Conservation (phyloP, 768 basidiomycete species). For the Dioszegia aurantiaca region DNA sequence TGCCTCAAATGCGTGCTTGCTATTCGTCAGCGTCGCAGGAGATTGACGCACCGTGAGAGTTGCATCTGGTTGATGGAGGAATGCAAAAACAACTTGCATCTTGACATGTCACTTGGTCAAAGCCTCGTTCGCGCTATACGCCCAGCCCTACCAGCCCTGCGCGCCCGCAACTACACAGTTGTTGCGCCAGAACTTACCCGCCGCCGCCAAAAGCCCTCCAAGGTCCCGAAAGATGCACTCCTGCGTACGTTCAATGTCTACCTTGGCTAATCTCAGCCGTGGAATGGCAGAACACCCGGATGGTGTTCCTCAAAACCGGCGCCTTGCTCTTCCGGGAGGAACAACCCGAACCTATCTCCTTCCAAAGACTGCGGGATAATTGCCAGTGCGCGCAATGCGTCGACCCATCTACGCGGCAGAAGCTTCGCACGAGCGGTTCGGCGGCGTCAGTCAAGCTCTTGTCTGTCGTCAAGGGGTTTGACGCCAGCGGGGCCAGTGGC, state of each 20-base stretch:
- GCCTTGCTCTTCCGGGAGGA: neutral
- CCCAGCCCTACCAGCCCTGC: neutral
- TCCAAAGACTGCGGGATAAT: conserved; percentile 78
- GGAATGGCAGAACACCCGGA: neutral
- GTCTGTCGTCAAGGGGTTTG: conserved; percentile 5
- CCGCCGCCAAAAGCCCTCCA: no score
- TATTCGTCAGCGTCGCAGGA: neutral
- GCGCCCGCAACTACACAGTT: neutral
- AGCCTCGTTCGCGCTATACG: neutral
- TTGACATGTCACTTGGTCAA: neutral
- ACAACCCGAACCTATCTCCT: conserved; percentile 55
- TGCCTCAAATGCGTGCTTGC: conserved; percentile 7
- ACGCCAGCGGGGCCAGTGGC: neutral
- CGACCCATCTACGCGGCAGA: conserved; percentile 75
- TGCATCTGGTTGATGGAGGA: neutral
- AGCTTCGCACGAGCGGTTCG: conserved; percentile 69
- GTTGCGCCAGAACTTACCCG: no score
- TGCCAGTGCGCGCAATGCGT: conserved; percentile 72
- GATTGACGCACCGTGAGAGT: neutral
- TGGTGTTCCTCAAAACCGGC: neutral
- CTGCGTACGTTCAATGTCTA: neutral
- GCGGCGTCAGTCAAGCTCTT: conserved; percentile 12
- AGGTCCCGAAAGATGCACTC: neutral
- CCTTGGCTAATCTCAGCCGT: neutral
- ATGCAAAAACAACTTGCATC: neutral